A percentile compares a stretch with the other conserved stretches of the same genome.
Conservation (phyloP, 306 rosid genomes). For the Vigna reflexopilosa region DNA sequence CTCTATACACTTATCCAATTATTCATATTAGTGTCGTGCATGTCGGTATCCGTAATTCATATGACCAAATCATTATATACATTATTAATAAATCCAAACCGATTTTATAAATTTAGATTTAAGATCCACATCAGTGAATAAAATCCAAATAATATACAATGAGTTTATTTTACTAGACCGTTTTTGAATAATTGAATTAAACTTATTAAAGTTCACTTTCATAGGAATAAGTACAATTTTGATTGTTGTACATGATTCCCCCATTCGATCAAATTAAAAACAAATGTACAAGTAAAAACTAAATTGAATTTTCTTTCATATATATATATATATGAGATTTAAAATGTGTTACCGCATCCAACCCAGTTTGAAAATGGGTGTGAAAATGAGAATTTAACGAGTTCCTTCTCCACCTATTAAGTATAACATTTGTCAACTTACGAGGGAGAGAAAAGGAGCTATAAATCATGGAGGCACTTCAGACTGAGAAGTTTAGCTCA, state of each 20-base stretch:
- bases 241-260: background rate
- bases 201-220: no score
- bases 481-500: conserved; percentile 45
- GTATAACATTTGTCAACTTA: conserved; percentile 1
- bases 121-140: no score
- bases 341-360: background rate
- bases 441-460: conserved; percentile 21
- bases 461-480: conserved; percentile 2
- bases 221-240: no score
- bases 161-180: no score
- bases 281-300: background rate
- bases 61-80: no score
- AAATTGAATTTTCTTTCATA: conserved; percentile 4
- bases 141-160: no score
- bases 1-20: no score
- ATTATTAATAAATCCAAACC: no score
- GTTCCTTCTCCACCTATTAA: background rate
- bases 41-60: no score
- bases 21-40: no score
- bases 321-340: conserved; percentile 3
- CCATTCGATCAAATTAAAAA: background rate
- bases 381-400: conserved; percentile 4
- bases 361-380: conserved; percentile 13
- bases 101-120: no score
- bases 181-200: no score